Percentiles rank a stretch among this genome's conserved stretches.
These are phyloP conservation scores for Apiospora koreana DNA, from an alignment of 2,329 filamentous ascomycete species.

Conservation along the genomic window DNA sequence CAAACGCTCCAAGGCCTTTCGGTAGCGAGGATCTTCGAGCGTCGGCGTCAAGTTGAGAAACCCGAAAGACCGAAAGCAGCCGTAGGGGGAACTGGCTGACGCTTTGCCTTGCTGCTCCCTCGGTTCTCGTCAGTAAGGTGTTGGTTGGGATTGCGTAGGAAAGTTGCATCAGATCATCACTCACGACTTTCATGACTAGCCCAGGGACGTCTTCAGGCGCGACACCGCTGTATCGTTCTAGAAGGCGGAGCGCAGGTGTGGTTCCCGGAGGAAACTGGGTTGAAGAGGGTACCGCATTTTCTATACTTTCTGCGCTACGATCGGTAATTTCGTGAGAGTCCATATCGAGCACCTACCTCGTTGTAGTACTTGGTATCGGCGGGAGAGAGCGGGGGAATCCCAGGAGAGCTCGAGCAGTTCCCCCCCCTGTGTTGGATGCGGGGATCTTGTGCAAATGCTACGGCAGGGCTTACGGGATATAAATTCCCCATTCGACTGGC, in stretches of 20 bases:
- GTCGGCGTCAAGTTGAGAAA: background rate
- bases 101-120: background rate
- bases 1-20: background rate
- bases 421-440: too few species aligned
- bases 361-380: too few species aligned
- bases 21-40: background rate
- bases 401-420: too few species aligned
- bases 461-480: too few species aligned
- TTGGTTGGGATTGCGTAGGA: too few species aligned
- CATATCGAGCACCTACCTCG: background rate
- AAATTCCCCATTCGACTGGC: too few species aligned
- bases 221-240: constrained; percentile 32
- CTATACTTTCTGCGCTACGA: background rate
- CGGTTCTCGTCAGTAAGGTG: background rate
- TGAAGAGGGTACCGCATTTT: background rate
- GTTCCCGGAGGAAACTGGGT: background rate
- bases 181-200: constrained; percentile 33
- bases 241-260: constrained; percentile 13
- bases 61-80: constrained; percentile 28
- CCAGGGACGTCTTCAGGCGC: constrained; percentile 27
- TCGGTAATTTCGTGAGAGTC: background rate
- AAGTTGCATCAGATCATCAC: background rate
- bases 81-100: background rate
- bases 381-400: too few species aligned
- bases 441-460: too few species aligned